Conservation (phyloP, 2,329 filamentous ascomycete genomes). For the Microdochium nivale region DNA sequence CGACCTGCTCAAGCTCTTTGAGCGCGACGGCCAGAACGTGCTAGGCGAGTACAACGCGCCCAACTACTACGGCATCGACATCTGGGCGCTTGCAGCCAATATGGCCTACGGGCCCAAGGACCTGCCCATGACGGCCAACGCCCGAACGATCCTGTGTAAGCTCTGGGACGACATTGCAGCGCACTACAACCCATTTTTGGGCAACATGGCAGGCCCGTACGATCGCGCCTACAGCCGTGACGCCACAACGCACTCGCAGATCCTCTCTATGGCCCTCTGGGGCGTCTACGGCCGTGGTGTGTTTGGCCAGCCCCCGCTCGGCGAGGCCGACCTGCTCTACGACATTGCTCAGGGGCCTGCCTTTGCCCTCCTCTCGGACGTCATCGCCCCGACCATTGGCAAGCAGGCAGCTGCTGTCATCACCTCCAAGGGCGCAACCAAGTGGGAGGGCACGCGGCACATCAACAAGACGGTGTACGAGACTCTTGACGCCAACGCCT, state of each 20-base stretch:
- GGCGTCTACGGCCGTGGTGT: slow-evolving; percentile 29
- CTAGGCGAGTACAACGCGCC: slow-evolving; percentile 30
- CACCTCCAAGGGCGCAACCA: slow-evolving; percentile 16
- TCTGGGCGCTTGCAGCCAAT: slow-evolving; percentile 28
- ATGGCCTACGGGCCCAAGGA: slow-evolving; percentile 24
- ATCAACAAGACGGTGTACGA: slow-evolving; percentile 26
- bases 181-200: slow-evolving; percentile 26
- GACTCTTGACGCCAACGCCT: slow-evolving; percentile 18
- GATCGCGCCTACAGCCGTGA: slow-evolving; percentile 29
- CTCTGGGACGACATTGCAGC: slow-evolving; percentile 25
- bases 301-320: slow-evolving; percentile 25
- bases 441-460: slow-evolving; percentile 23
- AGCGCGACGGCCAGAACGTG: slow-evolving; percentile 8
- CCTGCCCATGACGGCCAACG: slow-evolving; percentile 18
- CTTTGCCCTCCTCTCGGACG: slow-evolving; percentile 27
- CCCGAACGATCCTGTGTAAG: slow-evolving; percentile 17
- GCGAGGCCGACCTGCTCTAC: slow-evolving; percentile 29
- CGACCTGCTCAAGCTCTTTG: slow-evolving; percentile 19
- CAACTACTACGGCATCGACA: slow-evolving; percentile 31
- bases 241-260: slow-evolving; percentile 27
- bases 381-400: slow-evolving; percentile 18
- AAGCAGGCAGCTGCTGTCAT: slow-evolving; percentile 16
- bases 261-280: slow-evolving; percentile 33
- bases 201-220: slow-evolving; percentile 25
- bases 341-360: slow-evolving; percentile 30